These are phyloP conservation scores for Diophrys appendiculata DNA, from an alignment of 73 alveolate genomes.

Conservation along the genomic window DNA sequence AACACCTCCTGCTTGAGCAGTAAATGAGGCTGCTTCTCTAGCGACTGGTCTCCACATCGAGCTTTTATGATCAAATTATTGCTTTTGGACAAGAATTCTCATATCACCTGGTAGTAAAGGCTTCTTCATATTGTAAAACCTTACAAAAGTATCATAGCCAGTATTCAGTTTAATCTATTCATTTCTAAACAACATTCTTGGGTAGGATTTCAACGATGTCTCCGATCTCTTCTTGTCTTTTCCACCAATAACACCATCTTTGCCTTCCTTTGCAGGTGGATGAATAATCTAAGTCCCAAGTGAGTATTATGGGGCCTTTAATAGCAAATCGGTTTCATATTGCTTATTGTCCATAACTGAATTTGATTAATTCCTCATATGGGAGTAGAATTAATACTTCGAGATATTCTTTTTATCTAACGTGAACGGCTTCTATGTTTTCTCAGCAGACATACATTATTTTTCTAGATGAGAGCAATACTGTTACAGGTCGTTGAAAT, in stretches of 20 bases:
- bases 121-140: slow-evolving; percentile 18
- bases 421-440: background rate
- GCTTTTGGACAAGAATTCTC: background rate
- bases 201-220: background rate
- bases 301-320: background rate
- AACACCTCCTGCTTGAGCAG: background rate
- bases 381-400: background rate
- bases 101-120: background rate
- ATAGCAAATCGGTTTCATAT: background rate
- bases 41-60: slow-evolving; percentile 20
- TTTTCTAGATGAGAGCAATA: background rate
- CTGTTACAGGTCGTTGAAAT: background rate
- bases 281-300: background rate
- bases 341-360: background rate
- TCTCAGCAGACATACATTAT: background rate
- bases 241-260: too few species aligned
- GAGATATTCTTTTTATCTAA: background rate
- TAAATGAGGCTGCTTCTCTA: slow-evolving; percentile 9
- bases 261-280: too few species aligned
- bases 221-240: background rate
- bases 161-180: slow-evolving; percentile 6
- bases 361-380: background rate
- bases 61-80: background rate
- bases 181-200: background rate
- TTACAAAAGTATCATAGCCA: slow-evolving; percentile 14